These are phyloP conservation scores for Pseudogymnoascus sp. DNA, from an alignment of 2,329 filamentous ascomycete species.

Conservation along the genomic window DNA sequence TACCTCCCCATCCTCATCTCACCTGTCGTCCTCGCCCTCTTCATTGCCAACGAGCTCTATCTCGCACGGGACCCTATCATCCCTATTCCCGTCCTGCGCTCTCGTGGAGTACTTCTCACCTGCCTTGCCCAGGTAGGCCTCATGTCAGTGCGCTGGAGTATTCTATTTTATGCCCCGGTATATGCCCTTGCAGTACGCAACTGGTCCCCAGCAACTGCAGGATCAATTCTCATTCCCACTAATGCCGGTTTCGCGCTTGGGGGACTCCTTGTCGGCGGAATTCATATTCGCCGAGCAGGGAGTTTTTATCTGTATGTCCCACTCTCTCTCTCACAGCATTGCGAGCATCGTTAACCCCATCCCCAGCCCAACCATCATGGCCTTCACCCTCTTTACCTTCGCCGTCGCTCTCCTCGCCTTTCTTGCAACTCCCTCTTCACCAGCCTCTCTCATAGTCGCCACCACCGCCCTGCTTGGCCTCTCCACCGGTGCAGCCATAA, in stretches of 20 bases:
- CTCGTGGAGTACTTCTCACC: conserved; percentile 61
- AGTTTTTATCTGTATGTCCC: conserved; percentile 58
- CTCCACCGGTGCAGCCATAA: conserved; percentile 62
- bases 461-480: conserved; percentile 64
- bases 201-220: conserved; percentile 61
- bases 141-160: conserved; percentile 73
- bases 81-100: conserved; percentile 60
- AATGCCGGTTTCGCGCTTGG: conserved; percentile 72
- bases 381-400: conserved; percentile 53
- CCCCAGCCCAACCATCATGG: conserved; percentile 44
- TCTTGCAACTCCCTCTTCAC: conserved; percentile 44
- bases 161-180: conserved; percentile 74
- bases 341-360: background rate
- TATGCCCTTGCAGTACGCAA: conserved; percentile 69
- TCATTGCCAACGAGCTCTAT: conserved; percentile 55
- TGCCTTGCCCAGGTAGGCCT: conserved; percentile 67
- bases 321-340: background rate
- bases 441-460: conserved; percentile 46
- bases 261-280: conserved; percentile 61
- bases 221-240: conserved; percentile 70
- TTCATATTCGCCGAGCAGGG: conserved; percentile 66
- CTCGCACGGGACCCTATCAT: conserved; percentile 64
- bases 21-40: conserved; percentile 39
- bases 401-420: conserved; percentile 49
- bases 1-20: conserved; percentile 53